phyloP scores from a whole-genome alignment of 2,329 filamentous ascomycete genomes.

The Trichoderma semiorbis region DNA sequence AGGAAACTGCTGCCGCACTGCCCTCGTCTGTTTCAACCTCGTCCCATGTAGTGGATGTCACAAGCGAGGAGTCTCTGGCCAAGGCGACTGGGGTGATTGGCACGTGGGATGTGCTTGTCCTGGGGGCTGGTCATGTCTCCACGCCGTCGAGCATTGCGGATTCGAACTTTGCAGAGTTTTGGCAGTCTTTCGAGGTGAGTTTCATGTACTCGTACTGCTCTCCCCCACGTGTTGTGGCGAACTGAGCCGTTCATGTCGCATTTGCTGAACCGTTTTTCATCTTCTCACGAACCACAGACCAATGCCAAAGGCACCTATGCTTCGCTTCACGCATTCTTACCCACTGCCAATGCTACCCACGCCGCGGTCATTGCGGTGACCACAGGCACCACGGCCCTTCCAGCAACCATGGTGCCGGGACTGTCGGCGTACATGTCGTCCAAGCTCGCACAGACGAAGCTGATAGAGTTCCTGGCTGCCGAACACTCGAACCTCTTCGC shows the following conservation, averaged over 20 bases:
- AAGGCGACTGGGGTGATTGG: constrained; percentile 19
- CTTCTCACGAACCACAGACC: not conserved
- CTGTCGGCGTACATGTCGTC: constrained; percentile 12
- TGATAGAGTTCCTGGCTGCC: constrained; percentile 26
- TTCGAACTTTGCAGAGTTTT: constrained; percentile 23
- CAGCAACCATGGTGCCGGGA: constrained; percentile 21
- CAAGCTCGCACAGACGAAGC: constrained; percentile 20
- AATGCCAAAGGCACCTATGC: constrained; percentile 14
- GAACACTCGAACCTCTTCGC: constrained; percentile 27
- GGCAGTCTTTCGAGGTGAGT: constrained; percentile 25
- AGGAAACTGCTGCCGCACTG: not conserved
- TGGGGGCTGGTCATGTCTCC: constrained; percentile 21
- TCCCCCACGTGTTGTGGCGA: not conserved
- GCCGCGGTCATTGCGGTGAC: constrained; percentile 22
- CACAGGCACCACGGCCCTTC: constrained; percentile 22
- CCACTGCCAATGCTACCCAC: constrained; percentile 18
- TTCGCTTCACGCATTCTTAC: constrained; percentile 8
- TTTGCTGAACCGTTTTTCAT: not conserved
- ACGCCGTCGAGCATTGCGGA: constrained; percentile 18
- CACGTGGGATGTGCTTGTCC: constrained; percentile 22
- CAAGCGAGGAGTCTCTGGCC: not conserved
- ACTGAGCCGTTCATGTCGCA: too few species aligned
- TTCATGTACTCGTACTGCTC: not conserved
- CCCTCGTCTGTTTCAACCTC: not conserved
- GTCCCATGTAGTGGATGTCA: constrained; percentile 4